Conservation (phyloP, 2,329 filamentous ascomycete species). For the Canariomyces notabilis region DNA sequence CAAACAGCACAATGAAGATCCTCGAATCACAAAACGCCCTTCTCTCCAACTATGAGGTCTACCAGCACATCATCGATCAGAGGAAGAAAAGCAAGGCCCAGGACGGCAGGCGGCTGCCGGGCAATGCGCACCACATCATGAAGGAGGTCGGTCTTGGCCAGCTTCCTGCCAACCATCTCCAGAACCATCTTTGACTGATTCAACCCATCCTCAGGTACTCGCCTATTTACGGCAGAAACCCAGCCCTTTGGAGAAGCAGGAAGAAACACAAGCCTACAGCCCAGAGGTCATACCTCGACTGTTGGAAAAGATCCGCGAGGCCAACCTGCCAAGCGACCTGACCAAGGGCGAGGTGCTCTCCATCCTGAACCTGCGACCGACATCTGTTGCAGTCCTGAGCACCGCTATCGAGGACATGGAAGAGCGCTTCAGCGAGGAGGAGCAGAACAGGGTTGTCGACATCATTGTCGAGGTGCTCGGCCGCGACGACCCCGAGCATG, state of each 20-base stretch:
- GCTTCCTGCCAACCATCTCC: neutral
- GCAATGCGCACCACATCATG: slow-evolving; percentile 56
- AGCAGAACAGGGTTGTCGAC: slow-evolving; percentile 54
- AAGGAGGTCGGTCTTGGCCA: slow-evolving; percentile 50
- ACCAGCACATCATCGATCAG: slow-evolving; percentile 57
- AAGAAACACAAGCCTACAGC: slow-evolving; percentile 43
- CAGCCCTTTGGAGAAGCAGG: slow-evolving; percentile 51
- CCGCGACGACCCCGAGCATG: slow-evolving; percentile 35
- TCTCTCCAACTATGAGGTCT: slow-evolving; percentile 70
- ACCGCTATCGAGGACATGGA: slow-evolving; percentile 62
- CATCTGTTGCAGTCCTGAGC: slow-evolving; percentile 52
- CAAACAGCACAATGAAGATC: slow-evolving; percentile 54
- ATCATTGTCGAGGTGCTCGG: slow-evolving; percentile 56
- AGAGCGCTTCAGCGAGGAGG: slow-evolving; percentile 52
- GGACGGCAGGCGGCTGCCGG: slow-evolving; percentile 45
- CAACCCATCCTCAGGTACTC: slow-evolving; percentile 48
- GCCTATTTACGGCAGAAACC: slow-evolving; percentile 54
- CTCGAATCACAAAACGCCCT: slow-evolving; percentile 65
- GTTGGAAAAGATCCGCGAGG: slow-evolving; percentile 43
- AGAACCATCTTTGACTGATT: slow-evolving; percentile 3
- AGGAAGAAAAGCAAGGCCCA: slow-evolving; percentile 46
- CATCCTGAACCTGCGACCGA: slow-evolving; percentile 62
- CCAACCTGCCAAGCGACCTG: slow-evolving; percentile 48
- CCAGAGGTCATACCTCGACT: slow-evolving; percentile 48
- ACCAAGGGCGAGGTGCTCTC: slow-evolving; percentile 65